Base-by-base conservation (phyloP, 2,329 filamentous ascomycete species). In the Diaporthe citrichinensis region DNA sequence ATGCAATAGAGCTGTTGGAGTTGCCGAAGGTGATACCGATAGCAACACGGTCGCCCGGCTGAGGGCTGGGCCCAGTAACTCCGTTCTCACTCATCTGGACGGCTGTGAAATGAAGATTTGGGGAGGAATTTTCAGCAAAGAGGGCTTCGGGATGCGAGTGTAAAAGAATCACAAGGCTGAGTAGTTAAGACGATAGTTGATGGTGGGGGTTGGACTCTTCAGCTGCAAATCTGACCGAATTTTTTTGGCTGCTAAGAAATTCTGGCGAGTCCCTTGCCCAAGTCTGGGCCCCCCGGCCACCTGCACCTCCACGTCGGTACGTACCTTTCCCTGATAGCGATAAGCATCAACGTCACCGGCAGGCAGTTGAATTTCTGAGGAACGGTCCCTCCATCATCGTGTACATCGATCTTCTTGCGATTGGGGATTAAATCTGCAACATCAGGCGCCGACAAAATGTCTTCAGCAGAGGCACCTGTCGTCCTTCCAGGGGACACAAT, bases 11-110 rank as follows among this genome's bases (percentile, higher is more conserved):
- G 88, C 95, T 97, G 92, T 98, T 98, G 77, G 95, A 96, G 89
- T 98, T 99, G 87, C 97, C 97, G 89, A 98, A 98, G 80, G 96
- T 94, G 84, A 99, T 95, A 84, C 97, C 97, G 86, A 99, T 98
- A 84, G 94, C 95, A 81, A 90, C 88, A 81, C 91, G 89, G 80
- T 92, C 88, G 80, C 85, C 86, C 71, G 91, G 90, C 85, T 88
- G 86, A 77, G 86, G 83, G 82, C 84, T 86, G 78, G 85, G 76
- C 82, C 85, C 84, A 76, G 81, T 81, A 76, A 83, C 84, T 78
- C 82, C 84, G 80, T 85, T 87, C 77, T 87, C 87, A 84, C 86
- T 85, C 88, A 90, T 90, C 76, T 75, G 69, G 49, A 46, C 49
- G 61, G 65, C 12, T 5, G 57, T 72, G 3, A 31, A 61, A 17